Conservation (phyloP, 805 yeast species). For the Zygosaccharomyces bailii region DNA sequence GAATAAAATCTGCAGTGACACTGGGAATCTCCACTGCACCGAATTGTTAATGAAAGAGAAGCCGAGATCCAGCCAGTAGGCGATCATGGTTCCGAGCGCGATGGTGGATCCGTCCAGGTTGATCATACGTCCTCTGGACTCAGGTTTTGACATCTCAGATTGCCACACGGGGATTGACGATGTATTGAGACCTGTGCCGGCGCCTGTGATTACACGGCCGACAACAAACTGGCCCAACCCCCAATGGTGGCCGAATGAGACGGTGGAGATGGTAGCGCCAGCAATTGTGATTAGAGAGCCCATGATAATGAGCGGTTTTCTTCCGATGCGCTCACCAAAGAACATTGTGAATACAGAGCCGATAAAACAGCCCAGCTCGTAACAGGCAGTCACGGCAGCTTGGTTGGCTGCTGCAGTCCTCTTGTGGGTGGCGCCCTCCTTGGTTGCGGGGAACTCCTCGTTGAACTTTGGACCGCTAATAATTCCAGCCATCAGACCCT, state of each 20-base stretch:
- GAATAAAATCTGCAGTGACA: conserved; percentile 53
- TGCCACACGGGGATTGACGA: conserved; percentile 73
- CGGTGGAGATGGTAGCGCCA: conserved; percentile 57
- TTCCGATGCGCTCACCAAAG: conserved; percentile 60
- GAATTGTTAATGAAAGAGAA: conserved; percentile 37
- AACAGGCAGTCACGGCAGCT: conserved; percentile 68
- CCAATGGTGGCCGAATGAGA: conserved; percentile 52
- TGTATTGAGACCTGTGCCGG: conserved; percentile 74
- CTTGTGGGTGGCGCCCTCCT: conserved; percentile 25
- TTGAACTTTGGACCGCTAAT: conserved; percentile 61
- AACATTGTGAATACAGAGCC: conserved; percentile 65
- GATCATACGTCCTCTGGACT: conserved; percentile 67
- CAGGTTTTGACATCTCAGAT: conserved; percentile 38
- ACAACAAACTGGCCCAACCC: conserved; percentile 66
- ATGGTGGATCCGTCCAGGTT: conserved; percentile 68
- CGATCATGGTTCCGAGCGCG: conserved; percentile 70
- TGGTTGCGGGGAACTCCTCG: conserved; percentile 56
- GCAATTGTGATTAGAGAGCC: conserved; percentile 57
- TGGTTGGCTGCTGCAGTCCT: conserved; percentile 56
- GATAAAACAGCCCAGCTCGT: conserved; percentile 70
- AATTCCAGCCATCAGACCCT: conserved; percentile 70
- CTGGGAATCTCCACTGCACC: conserved; percentile 72
- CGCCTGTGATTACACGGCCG: conserved; percentile 67
- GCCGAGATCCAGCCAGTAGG: conserved; percentile 71
- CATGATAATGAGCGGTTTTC: conserved; percentile 56